Conservation (phyloP, 768 basidiomycete species). For the Epithele typhae region DNA sequence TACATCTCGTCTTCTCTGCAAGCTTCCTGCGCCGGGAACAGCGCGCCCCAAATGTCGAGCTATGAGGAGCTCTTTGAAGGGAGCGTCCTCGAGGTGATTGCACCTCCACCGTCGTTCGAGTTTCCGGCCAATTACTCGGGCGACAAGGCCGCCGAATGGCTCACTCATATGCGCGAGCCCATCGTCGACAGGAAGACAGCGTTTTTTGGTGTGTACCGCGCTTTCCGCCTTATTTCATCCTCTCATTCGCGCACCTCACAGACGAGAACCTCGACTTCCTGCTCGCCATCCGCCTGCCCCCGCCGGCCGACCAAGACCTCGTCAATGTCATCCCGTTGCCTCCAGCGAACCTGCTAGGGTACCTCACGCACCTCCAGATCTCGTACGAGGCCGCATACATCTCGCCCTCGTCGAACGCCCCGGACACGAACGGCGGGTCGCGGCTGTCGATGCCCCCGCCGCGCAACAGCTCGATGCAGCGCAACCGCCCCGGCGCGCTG, state of each 20-base stretch:
- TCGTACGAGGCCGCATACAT: constrained; percentile 83
- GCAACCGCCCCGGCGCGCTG: constrained; percentile 30
- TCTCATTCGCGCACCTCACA: constrained; percentile 5
- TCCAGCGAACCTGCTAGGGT: constrained; percentile 43
- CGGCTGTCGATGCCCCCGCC: constrained; percentile 41
- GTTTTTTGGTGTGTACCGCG: constrained; percentile 61
- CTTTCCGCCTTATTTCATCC: background rate
- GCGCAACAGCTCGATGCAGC: constrained; percentile 45
- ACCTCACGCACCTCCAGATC: constrained; percentile 68
- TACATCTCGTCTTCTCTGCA: too few relatives aligned
- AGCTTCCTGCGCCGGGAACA: too few relatives aligned
- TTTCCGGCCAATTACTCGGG: constrained; percentile 43
- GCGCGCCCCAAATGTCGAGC: constrained; percentile 37
- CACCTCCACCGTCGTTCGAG: constrained; percentile 60
- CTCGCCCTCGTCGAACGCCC: constrained; percentile 36
- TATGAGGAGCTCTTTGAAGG: constrained; percentile 63
- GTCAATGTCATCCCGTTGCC: constrained; percentile 20
- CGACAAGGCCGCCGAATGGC: constrained; percentile 49
- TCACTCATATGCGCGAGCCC: constrained; percentile 39
- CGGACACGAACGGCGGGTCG: constrained; percentile 23
- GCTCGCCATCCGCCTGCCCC: constrained; percentile 27
- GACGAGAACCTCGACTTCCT: constrained; percentile 34
- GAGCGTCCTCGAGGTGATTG: constrained; percentile 53
- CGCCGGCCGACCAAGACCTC: constrained; percentile 27
- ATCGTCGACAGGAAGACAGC: constrained; percentile 55